A percentile compares a stretch with the other conserved stretches of the same genome.
Evolutionary conservation across 2,329 filamentous ascomycete genomes (phyloP).

Genomic region (Talaromyces sp.): DNA sequence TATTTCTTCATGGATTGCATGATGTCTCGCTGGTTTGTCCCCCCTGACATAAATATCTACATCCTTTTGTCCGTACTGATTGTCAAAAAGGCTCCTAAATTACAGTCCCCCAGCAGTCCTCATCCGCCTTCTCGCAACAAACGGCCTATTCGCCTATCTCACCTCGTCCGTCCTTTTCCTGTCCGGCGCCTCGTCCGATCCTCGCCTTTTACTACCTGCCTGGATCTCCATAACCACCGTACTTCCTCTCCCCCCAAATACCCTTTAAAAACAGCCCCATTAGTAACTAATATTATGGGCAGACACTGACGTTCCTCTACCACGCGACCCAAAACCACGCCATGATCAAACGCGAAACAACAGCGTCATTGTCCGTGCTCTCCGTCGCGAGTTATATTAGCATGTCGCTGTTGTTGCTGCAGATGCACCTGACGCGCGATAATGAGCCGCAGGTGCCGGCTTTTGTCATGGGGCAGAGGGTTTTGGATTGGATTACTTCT

Average conservation of each 20-base stretch:
- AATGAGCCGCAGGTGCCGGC: slow-evolving; percentile 59
- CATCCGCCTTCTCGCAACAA: slow-evolving; percentile 70
- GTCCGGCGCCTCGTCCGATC: slow-evolving; percentile 64
- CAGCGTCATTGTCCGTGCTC: slow-evolving; percentile 70
- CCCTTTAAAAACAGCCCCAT: neutral
- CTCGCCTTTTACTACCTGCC: slow-evolving; percentile 65
- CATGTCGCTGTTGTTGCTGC: slow-evolving; percentile 63
- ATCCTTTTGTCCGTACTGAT: slow-evolving; percentile 1
- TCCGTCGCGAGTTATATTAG: slow-evolving; percentile 71
- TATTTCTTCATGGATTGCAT: slow-evolving; percentile 82
- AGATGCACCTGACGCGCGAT: slow-evolving; percentile 59
- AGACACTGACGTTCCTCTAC: slow-evolving; percentile 70
- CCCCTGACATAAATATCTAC: neutral
- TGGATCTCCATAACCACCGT: slow-evolving; percentile 76
- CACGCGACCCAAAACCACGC: slow-evolving; percentile 73
- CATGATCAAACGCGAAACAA: slow-evolving; percentile 73
- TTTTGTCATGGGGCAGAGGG: slow-evolving; percentile 43
- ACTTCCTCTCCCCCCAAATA: slow-evolving; percentile 20
- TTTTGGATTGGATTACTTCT: slow-evolving; percentile 31
- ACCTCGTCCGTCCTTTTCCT: slow-evolving; percentile 68
- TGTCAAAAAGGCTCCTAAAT: slow-evolving; percentile 62
- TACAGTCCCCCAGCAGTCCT: slow-evolving; percentile 74
- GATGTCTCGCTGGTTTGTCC: slow-evolving; percentile 69
- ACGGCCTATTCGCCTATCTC: slow-evolving; percentile 67
- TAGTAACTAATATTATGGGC: neutral